Evolutionary conservation across 768 basidiomycete genomes (phyloP).

Genomic region (Tricholoma terreum): DNA sequence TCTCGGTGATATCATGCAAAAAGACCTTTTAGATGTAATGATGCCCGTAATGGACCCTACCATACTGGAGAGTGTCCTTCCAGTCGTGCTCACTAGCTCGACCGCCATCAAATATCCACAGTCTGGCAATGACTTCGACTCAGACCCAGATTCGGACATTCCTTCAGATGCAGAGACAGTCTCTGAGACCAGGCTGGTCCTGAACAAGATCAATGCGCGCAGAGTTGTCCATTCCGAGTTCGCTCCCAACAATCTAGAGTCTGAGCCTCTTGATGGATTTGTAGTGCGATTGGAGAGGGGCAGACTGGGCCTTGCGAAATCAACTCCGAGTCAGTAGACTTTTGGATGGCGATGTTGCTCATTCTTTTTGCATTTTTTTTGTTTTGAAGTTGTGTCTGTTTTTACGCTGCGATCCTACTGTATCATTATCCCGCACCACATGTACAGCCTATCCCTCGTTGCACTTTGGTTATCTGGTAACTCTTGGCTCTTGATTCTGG

Average conservation of each 20-base stretch:
- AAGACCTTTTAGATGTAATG: conserved; percentile 52
- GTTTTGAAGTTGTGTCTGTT: background rate
- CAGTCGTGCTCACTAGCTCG: conserved; percentile 14
- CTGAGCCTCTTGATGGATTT: conserved; percentile 58
- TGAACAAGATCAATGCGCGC: conserved; percentile 68
- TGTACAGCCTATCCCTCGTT: background rate
- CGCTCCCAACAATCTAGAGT: conserved; percentile 63
- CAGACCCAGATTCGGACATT: conserved; percentile 14
- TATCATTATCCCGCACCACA: background rate
- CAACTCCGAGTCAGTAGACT: background rate
- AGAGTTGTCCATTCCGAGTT: conserved; percentile 69
- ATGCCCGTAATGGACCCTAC: conserved; percentile 45
- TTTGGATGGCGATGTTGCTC: background rate
- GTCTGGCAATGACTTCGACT: conserved; percentile 13
- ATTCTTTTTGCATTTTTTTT: too few relatives aligned
- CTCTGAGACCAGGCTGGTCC: conserved; percentile 48
- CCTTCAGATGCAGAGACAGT: conserved; percentile 36
- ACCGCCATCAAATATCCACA: background rate
- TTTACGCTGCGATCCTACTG: background rate
- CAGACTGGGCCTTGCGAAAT: conserved; percentile 46
- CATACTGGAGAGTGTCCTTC: conserved; percentile 36
- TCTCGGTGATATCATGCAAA: conserved; percentile 21
- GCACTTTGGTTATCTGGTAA: background rate
- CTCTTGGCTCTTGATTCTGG: background rate
- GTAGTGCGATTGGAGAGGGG: conserved; percentile 56